These are phyloP conservation scores for Oryza rufipogon DNA, from an alignment of 176 grass and related monocot species.

Conservation along the genomic window DNA sequence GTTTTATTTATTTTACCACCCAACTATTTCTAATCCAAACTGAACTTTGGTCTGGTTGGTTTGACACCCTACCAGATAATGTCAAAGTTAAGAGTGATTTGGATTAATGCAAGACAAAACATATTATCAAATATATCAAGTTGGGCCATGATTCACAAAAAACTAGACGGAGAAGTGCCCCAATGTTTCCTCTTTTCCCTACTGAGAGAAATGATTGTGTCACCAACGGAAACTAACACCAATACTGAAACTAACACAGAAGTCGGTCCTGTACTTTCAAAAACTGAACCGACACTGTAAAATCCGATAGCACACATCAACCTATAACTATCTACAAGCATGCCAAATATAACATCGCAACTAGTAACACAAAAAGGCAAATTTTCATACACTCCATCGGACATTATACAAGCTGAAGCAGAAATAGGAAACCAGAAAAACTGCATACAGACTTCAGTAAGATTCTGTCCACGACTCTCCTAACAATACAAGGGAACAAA, in stretches of 20 bases:
- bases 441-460: conserved; percentile 26
- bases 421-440: conserved; percentile 22
- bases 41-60: not conserved
- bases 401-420: conserved; percentile 32
- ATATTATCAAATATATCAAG: no score
- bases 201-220: not conserved
- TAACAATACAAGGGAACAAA: conserved; percentile 20
- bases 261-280: not conserved
- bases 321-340: not conserved
- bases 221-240: not conserved
- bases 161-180: no score
- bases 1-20: no score
- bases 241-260: not conserved
- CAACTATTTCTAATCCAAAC: no score
- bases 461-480: not conserved
- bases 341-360: not conserved
- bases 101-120: no score
- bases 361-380: conserved; percentile 13
- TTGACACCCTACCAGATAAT: not conserved
- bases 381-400: not conserved
- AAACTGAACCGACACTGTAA: not conserved
- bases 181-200: no score
- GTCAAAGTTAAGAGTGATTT: no score
- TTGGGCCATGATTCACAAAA: no score
- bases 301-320: not conserved